Evolutionary conservation across 2,329 filamentous ascomycete species (phyloP).

Genomic region (Talaromyces sp.): DNA sequence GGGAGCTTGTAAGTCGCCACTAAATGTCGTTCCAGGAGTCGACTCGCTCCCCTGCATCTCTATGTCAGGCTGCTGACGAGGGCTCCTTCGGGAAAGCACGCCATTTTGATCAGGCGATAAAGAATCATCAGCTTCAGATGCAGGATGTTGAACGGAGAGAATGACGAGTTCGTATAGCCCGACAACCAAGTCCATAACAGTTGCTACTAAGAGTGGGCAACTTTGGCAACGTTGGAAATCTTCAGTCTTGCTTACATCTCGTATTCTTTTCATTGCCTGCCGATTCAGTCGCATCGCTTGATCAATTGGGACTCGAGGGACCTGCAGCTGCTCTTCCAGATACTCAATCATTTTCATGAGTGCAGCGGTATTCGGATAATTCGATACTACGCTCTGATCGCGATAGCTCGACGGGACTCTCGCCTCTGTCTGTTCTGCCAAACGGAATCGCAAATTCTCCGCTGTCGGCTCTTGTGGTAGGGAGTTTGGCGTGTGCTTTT

Average conservation of each 20-base stretch:
- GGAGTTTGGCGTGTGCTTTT: too few relatives aligned
- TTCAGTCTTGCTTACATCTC: background rate
- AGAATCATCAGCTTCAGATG: background rate
- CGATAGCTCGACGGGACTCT: background rate
- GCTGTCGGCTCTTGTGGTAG: too few relatives aligned
- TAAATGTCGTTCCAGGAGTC: background rate
- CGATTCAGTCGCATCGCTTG: slow-evolving; percentile 1
- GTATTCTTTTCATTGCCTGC: background rate
- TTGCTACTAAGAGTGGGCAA: background rate
- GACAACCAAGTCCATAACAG: background rate
- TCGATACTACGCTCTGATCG: background rate
- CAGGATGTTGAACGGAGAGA: background rate
- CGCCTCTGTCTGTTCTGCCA: background rate
- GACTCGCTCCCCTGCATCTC: background rate
- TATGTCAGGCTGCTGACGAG: too few relatives aligned
- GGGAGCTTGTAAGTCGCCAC: background rate
- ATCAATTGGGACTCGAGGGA: background rate
- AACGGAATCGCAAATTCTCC: background rate
- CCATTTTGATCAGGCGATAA: background rate
- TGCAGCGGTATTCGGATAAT: background rate
- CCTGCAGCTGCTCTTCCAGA: slow-evolving; percentile 1
- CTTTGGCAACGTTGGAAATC: background rate
- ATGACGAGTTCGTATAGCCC: slow-evolving; percentile 2
- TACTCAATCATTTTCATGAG: background rate
- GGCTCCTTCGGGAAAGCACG: too few relatives aligned